Evolutionary conservation across 2,329 filamentous ascomycete genomes (phyloP).

Genomic region (Pezicula neosporulosa): DNA sequence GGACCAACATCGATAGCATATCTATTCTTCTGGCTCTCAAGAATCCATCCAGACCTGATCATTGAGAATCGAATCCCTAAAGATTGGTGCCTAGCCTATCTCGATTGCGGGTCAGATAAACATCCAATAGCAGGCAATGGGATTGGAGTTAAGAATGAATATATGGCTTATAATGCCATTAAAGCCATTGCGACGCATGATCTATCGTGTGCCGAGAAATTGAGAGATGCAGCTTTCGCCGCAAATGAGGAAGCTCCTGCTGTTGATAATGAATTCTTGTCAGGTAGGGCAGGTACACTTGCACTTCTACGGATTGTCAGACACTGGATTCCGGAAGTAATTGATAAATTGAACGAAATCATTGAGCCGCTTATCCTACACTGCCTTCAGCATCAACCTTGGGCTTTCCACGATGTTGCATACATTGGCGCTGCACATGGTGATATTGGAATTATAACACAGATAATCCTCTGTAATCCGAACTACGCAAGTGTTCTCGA

Average conservation of each 20-base stretch:
- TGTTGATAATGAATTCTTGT: slow-evolving; percentile 9
- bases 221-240: slow-evolving; percentile 1
- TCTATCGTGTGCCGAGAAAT: background rate
- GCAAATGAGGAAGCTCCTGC: background rate
- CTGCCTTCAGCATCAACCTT: slow-evolving; percentile 52
- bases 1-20: slow-evolving; percentile 55
- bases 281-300: slow-evolving; percentile 64
- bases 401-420: slow-evolving; percentile 60
- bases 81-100: slow-evolving; percentile 10
- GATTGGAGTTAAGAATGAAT: slow-evolving; percentile 10
- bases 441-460: slow-evolving; percentile 66
- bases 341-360: slow-evolving; percentile 45
- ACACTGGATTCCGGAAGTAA: slow-evolving; percentile 41
- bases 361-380: slow-evolving; percentile 54
- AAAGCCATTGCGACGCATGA: slow-evolving; percentile 5
- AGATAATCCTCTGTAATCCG: slow-evolving; percentile 58
- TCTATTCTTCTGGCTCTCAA: slow-evolving; percentile 48
- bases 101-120: slow-evolving; percentile 6
- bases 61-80: slow-evolving; percentile 13
- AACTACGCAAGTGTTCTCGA: slow-evolving; percentile 48
- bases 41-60: slow-evolving; percentile 42
- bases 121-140: background rate
- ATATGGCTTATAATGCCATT: slow-evolving; percentile 8
- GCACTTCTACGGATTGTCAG: slow-evolving; percentile 57
- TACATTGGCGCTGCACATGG: slow-evolving; percentile 69